phyloP scores from a whole-genome alignment of 2,329 filamentous ascomycete genomes.

The Fusarium miscanthi region DNA sequence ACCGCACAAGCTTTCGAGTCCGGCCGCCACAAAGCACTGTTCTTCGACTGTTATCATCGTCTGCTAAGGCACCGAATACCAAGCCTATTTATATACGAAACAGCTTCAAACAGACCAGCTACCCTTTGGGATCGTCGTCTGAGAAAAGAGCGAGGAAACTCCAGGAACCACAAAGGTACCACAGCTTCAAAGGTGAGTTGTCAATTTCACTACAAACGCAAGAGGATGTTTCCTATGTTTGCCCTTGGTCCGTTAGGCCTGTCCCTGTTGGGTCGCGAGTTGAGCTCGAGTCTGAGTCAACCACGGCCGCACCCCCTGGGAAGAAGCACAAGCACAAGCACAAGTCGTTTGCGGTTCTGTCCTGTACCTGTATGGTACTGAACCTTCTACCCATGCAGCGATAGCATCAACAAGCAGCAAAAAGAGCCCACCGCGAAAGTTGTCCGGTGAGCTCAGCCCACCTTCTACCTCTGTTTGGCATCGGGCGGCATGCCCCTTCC shows the following conservation, averaged over 20 bases:
- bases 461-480: constrained; percentile 35
- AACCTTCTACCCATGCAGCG: constrained; percentile 19
- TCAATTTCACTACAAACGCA: constrained; percentile 17
- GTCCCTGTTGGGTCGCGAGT: constrained; percentile 30
- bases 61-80: neutral
- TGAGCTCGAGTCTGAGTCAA: constrained; percentile 29
- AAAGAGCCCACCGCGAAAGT: constrained; percentile 15
- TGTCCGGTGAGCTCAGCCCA: constrained; percentile 43
- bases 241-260: constrained; percentile 44
- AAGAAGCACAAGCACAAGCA: neutral
- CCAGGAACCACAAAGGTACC: constrained; percentile 18
- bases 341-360: constrained; percentile 3
- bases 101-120: constrained; percentile 2
- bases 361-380: constrained; percentile 5
- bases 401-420: constrained; percentile 25
- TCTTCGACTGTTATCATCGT: neutral
- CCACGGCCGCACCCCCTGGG: constrained; percentile 9
- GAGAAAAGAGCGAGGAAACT: constrained; percentile 13
- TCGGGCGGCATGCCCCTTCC: constrained; percentile 37
- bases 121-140: constrained; percentile 4
- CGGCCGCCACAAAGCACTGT: neutral
- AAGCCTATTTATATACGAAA: constrained; percentile 1
- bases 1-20: constrained; percentile 6
- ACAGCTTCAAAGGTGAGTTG: constrained; percentile 18
- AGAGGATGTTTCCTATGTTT: constrained; percentile 20